Evolutionary conservation across 225 moss, liverwort and hornwort species (phyloP).

Genomic region (Thuidium tamariscinum): DNA sequence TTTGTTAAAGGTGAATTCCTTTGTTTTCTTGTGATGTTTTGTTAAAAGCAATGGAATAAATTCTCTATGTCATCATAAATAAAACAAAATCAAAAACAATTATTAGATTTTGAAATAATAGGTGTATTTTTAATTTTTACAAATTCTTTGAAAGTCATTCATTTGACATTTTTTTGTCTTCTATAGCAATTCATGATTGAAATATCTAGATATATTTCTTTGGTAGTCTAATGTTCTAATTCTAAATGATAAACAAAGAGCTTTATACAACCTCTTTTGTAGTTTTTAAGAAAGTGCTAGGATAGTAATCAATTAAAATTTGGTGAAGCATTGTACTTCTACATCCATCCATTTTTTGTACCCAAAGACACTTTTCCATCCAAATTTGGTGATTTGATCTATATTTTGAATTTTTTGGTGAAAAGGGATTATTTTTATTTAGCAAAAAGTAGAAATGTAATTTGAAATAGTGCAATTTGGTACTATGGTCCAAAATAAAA

Average conservation of each 20-base stretch:
- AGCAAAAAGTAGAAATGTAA: too few species aligned
- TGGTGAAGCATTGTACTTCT: too few species aligned
- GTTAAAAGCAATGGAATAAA: background rate
- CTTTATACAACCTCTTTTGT: too few species aligned
- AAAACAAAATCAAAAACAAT: background rate
- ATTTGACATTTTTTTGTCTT: background rate
- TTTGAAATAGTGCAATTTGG: too few species aligned
- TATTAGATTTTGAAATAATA: background rate
- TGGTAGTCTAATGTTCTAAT: rapidly evolving
- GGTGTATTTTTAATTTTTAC: background rate
- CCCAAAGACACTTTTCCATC: too few species aligned
- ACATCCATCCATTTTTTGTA: too few species aligned
- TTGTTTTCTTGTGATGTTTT: background rate
- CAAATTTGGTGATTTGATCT: too few species aligned
- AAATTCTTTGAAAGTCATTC: background rate
- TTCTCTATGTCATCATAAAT: background rate
- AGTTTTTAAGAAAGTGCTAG: too few species aligned
- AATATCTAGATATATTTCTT: background rate
- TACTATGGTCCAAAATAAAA: too few species aligned
- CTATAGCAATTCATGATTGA: rapidly evolving
- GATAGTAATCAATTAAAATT: too few species aligned
- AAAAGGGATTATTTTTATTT: too few species aligned
- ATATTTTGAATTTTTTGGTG: too few species aligned
- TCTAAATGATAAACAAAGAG: rapidly evolving
- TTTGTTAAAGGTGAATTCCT: background rate